Percentiles rank a stretch among this genome's conserved stretches.
Evolutionary conservation across 2,329 filamentous ascomycete genomes (phyloP).

Genomic region (Trichoderma guizhouense): DNA sequence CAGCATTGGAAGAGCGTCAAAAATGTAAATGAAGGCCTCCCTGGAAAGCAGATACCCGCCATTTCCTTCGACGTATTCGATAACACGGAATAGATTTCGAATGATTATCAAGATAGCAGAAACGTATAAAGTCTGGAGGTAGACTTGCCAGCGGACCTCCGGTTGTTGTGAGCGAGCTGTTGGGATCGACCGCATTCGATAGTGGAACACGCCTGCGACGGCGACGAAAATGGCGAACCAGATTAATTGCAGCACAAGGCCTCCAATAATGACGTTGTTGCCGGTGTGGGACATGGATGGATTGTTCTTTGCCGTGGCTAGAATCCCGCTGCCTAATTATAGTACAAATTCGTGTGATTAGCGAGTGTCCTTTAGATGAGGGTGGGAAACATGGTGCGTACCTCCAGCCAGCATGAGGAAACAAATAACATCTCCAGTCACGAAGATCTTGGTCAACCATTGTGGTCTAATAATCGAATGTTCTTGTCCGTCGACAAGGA

Average conservation of each 20-base stretch:
- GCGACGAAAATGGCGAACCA: constrained; percentile 55
- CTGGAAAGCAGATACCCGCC: constrained; percentile 38
- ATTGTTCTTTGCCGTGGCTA: background rate
- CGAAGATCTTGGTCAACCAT: constrained; percentile 54
- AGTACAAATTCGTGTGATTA: background rate
- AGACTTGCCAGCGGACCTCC: constrained; percentile 32
- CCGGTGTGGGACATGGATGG: constrained; percentile 32
- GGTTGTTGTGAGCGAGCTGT: constrained; percentile 1
- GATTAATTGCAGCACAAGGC: constrained; percentile 55
- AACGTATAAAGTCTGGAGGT: constrained; percentile 37
- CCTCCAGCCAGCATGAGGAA: constrained; percentile 34
- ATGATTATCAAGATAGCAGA: constrained; percentile 39
- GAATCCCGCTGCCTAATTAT: background rate
- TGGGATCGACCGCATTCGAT: constrained; percentile 25
- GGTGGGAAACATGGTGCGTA: background rate
- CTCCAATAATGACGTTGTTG: constrained; percentile 53
- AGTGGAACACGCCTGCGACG: constrained; percentile 48
- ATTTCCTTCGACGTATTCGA: constrained; percentile 46
- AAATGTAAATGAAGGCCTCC: constrained; percentile 44
- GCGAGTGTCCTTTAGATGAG: background rate
- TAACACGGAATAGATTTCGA: constrained; percentile 43
- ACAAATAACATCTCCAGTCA: constrained; percentile 51
- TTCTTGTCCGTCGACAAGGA: constrained; percentile 34
- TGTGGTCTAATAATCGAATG: constrained; percentile 32
- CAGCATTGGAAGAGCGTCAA: constrained; percentile 35